Percentiles rank a stretch among this genome's conserved stretches.
Evolutionary conservation across 2,329 filamentous ascomycete genomes (phyloP).

Genomic region (Aureobasidium sp.): DNA sequence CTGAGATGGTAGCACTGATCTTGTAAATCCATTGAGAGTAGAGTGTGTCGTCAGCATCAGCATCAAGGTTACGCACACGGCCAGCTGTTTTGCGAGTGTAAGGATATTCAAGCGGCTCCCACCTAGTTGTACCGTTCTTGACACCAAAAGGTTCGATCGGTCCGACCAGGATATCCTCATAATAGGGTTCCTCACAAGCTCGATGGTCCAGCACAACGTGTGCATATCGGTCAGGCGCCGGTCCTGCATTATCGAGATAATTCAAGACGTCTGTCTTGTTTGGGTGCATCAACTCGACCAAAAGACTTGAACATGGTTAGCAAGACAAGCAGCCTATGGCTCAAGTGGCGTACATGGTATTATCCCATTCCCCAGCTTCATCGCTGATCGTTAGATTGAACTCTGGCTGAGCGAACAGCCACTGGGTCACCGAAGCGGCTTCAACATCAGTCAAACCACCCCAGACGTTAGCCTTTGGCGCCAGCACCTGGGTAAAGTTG

Average conservation of each 20-base stretch:
- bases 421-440: slow-evolving; percentile 33
- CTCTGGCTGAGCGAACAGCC: slow-evolving; percentile 35
- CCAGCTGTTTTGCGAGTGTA: slow-evolving; percentile 35
- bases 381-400: slow-evolving; percentile 32
- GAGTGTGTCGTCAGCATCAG: slow-evolving; percentile 27
- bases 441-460: slow-evolving; percentile 33
- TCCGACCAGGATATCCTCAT: slow-evolving; percentile 41
- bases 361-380: slow-evolving; percentile 23
- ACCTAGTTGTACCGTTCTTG: slow-evolving; percentile 33
- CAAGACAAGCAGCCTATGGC: background rate
- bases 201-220: slow-evolving; percentile 38
- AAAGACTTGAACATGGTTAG: slow-evolving; percentile 14
- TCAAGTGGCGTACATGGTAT: slow-evolving; percentile 17
- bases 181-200: slow-evolving; percentile 31
- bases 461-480: slow-evolving; percentile 40
- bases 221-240: slow-evolving; percentile 37
- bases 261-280: slow-evolving; percentile 44
- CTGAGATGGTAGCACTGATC: slow-evolving; percentile 28
- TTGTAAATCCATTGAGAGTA: slow-evolving; percentile 31
- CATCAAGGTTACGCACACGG: slow-evolving; percentile 37
- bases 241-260: slow-evolving; percentile 36
- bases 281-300: slow-evolving; percentile 35
- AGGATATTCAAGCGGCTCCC: slow-evolving; percentile 37
- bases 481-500: slow-evolving; percentile 18
- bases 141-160: slow-evolving; percentile 36